Percentiles rank a stretch among this genome's conserved stretches.
Evolutionary conservation across 83 land plant species (phyloP).

Genomic region (Picea abies): DNA sequence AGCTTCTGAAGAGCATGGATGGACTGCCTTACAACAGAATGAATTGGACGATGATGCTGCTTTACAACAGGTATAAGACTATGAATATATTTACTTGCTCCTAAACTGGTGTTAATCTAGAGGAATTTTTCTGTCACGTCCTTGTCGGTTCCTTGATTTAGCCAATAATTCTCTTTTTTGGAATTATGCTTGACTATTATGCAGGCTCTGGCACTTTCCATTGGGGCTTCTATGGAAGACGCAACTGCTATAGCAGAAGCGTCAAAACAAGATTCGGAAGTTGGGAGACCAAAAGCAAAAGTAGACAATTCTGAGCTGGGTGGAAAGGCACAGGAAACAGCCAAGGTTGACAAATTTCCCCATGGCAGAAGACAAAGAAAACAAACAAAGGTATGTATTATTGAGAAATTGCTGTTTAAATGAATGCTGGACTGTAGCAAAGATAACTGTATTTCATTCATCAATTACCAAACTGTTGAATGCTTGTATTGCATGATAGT

Average conservation of each 20-base stretch:
- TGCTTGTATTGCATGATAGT: neutral
- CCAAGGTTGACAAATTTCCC: slow-evolving; percentile 9
- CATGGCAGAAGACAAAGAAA: slow-evolving; percentile 32
- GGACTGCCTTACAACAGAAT: slow-evolving; percentile 6
- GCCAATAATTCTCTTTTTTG: neutral
- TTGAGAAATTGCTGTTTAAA: neutral
- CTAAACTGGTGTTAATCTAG: neutral
- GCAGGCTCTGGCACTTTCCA: slow-evolving; percentile 72
- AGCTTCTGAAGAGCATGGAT: neutral
- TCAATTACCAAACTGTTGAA: neutral
- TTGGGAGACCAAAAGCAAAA: slow-evolving; percentile 1
- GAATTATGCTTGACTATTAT: neutral
- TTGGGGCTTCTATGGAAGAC: slow-evolving; percentile 23
- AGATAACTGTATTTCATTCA: neutral
- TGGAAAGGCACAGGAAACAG: slow-evolving; percentile 16
- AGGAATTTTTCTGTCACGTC: neutral
- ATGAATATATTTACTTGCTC: neutral
- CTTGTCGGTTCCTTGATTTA: neutral
- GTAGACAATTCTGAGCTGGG: slow-evolving; percentile 5
- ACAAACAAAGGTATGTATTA: slow-evolving; percentile 26
- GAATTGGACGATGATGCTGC: slow-evolving; percentile 46
- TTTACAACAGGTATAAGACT: slow-evolving; percentile 38
- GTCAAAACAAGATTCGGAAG: neutral
- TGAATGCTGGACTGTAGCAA: neutral
- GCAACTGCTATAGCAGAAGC: slow-evolving; percentile 13